Conservation (phyloP, 495 filamentous ascomycete species). For the Tuber aestivum region DNA sequence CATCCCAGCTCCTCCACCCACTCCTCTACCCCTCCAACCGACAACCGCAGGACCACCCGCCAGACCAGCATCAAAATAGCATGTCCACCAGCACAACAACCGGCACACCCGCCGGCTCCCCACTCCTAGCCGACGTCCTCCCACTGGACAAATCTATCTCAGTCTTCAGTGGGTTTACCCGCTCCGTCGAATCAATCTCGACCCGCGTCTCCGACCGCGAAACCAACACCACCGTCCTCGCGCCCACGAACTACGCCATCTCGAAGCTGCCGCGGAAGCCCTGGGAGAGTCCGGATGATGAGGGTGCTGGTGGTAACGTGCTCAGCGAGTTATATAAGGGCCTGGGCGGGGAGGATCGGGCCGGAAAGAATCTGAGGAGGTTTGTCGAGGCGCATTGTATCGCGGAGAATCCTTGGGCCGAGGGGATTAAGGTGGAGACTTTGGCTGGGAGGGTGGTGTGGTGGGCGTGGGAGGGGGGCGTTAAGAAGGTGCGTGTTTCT, state of each 20-base stretch:
- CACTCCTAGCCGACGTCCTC: conserved; percentile 75
- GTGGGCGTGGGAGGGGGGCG: conserved; percentile 74
- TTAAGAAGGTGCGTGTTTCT: conserved; percentile 55
- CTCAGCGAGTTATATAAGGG: conserved; percentile 68
- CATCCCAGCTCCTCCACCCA: conserved; percentile 30
- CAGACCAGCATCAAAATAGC: not conserved
- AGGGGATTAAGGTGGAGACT: conserved; percentile 65
- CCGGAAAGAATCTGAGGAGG: conserved; percentile 66
- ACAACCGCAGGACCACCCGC: conserved; percentile 11
- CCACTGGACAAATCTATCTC: conserved; percentile 74
- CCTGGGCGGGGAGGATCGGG: conserved; percentile 67
- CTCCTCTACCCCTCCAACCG: conserved; percentile 23
- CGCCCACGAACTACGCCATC: conserved; percentile 76
- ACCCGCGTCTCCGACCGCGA: conserved; percentile 62
- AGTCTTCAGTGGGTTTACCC: conserved; percentile 78
- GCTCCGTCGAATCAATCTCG: conserved; percentile 68
- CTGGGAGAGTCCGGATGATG: conserved; percentile 87
- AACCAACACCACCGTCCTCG: conserved; percentile 80
- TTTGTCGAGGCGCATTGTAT: conserved; percentile 89
- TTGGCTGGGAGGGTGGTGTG: conserved; percentile 67
- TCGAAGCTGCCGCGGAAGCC: conserved; percentile 78
- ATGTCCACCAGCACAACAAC: conserved; percentile 18
- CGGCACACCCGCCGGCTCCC: conserved; percentile 36
- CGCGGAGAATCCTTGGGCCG: conserved; percentile 69
- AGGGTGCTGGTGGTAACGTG: conserved; percentile 57